A percentile compares a stretch with the other conserved stretches of the same genome.
Conservation (phyloP, 129 eudicot species). For the Pulicaria dysenterica region DNA sequence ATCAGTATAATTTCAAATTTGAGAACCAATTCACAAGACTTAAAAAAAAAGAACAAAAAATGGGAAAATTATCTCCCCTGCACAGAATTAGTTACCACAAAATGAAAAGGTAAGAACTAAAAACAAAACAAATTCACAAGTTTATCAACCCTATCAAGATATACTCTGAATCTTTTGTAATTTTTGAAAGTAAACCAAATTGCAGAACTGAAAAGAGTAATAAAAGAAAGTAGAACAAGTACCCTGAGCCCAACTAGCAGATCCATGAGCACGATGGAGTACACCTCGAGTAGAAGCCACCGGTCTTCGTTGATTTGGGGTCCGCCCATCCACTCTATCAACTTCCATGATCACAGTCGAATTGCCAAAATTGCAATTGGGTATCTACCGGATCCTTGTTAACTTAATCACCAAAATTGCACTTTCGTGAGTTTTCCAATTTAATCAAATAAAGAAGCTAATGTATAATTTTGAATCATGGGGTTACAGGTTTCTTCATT, state of each 20-base stretch:
- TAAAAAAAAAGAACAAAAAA: too few relatives aligned
- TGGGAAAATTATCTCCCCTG: neutral
- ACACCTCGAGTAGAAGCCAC: constrained; percentile 63
- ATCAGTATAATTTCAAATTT: neutral
- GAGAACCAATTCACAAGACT: neutral
- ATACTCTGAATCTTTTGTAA: neutral
- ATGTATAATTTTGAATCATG: neutral
- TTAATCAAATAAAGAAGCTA: too few relatives aligned
- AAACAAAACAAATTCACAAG: neutral
- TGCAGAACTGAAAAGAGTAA: neutral
- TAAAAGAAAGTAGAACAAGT: neutral
- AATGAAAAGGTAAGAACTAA: neutral
- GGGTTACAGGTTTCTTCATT: neutral
- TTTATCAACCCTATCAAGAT: constrained; percentile 11
- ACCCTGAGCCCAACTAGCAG: constrained; percentile 95
- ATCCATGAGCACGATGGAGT: constrained; percentile 93
- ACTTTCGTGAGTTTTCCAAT: neutral
- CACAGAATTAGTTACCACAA: neutral
- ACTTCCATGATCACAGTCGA: constrained; percentile 47
- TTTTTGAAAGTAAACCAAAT: neutral
- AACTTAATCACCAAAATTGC: neutral
- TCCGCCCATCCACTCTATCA: constrained; percentile 78
- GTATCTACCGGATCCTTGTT: too few relatives aligned
- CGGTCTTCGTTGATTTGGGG: constrained; percentile 67
- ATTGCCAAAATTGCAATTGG: neutral